Evolutionary conservation across 73 alveolate species (phyloP), one percentile per base, ranked within the genome.

Genomic region (Urostyla sp.): DNA sequence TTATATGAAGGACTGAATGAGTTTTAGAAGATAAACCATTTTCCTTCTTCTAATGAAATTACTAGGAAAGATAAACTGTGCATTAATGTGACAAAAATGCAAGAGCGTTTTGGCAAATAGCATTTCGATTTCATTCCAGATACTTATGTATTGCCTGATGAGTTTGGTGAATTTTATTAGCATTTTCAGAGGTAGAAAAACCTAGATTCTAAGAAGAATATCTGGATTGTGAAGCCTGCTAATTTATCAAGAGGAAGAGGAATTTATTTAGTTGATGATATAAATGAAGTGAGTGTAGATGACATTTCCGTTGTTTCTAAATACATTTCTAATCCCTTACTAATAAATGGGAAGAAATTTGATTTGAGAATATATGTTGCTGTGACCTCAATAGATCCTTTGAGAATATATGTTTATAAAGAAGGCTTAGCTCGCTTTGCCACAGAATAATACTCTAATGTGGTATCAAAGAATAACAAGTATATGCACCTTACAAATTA

Each of bases 191-290:
- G 61, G 43, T 61, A 35, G 7, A 73, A 73, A 32, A 28, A n/a
- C 4, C 50, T 15, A 21, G 75, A 53, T 24, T 69, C 67, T 16
- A 75, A 91, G 75, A 75, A 44, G 49, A 92, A 96, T 75, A 75
- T 94, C 23, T 96, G 99, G 98, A 96, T 96, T 67, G 96, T 96
- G 32, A 96, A 96, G 55, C 99, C 99, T 30, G 98, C 98, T 45
- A 96, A 97, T 13, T 77, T 96, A 43, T 90, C 98, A 13, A 74
- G 99, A 20, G 99, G 99, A 20, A 86, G 99, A 74, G 99, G 99
- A 13, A 95, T 94, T 18, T 75, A 75, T 37, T 21, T 75, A 43
- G 45, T 75, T 56, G 87, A 75, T 37, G 87, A 75, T 26, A 28
- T 75, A 35, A 18, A 61, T 56, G 87, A 72, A 32, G 75, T 75